Evolutionary conservation across 441 rosid species (phyloP).

Genomic region (Erodium texanum): DNA sequence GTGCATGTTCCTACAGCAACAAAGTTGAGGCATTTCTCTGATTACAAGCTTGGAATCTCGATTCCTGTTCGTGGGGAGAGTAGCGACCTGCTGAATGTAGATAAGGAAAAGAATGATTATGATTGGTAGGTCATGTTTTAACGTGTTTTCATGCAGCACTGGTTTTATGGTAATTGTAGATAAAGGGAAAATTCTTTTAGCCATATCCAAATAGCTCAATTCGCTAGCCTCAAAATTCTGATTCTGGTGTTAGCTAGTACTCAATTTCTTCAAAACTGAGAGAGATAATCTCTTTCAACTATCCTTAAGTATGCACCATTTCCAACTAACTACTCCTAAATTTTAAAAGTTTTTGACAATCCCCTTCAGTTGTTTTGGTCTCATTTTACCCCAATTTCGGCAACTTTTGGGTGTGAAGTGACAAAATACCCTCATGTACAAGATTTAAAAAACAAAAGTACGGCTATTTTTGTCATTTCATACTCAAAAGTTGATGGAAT

Average conservation of each 20-base stretch:
- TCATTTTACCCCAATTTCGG: too few relatives aligned
- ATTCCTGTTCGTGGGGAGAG: slow-evolving; percentile 80
- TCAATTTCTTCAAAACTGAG: slow-evolving; percentile 9
- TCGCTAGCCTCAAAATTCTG: slow-evolving; percentile 2
- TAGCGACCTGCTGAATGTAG: slow-evolving; percentile 74
- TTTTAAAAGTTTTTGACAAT: too few relatives aligned
- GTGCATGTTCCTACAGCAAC: slow-evolving; percentile 40
- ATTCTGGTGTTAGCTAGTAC: background rate
- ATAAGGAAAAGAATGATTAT: slow-evolving; percentile 90
- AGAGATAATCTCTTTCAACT: background rate
- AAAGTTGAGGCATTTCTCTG: slow-evolving; percentile 74
- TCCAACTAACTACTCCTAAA: too few relatives aligned
- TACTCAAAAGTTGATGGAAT: too few relatives aligned
- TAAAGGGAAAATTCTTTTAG: background rate
- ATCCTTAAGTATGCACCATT: too few relatives aligned
- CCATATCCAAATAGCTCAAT: background rate
- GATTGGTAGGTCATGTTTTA: slow-evolving; percentile 62
- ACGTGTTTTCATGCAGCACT: background rate
- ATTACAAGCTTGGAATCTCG: slow-evolving; percentile 55
- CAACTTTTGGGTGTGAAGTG: too few relatives aligned
- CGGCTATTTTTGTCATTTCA: too few relatives aligned
- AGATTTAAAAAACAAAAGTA: too few relatives aligned
- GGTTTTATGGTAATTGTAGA: background rate
- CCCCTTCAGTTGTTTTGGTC: too few relatives aligned
- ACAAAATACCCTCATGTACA: too few relatives aligned